Base-by-base conservation (phyloP, 805 yeast genomes). In the Cyberlindnera veronae region DNA sequence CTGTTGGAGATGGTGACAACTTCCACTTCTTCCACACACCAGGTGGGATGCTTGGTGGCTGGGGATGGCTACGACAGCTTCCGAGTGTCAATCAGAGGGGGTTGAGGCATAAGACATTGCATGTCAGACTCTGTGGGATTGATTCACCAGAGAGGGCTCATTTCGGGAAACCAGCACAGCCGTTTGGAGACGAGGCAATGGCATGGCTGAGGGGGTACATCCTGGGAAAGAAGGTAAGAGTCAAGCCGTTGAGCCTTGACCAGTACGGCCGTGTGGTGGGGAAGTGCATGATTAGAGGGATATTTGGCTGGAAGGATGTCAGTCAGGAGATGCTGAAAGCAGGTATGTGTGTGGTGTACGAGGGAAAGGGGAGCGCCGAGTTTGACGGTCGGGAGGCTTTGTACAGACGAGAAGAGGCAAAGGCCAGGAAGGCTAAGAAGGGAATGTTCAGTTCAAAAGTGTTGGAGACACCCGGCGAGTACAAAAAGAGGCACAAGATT, bases 81-180 rank as follows among this genome's bases (percentile, higher is more conserved):
- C 98, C 98, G 0, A 61, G 64, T 10, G 62, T 72, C 6, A 73
- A 74, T 53, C 60, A 41, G 53, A 73, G 64, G 34, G 72, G 61
- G 41, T 56, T 53, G 28, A 76, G 78, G 46, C 76, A 76, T 45
- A 69, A 81, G 48, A 93, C 99, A 0, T 66, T 93, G 27, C 81
- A 83, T 61, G 76, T 93, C 5, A 70, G 99, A 34, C 65, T 93
- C 16, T 84, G 93, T 62, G 99, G 97, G 0, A 82, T 91, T 13
- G 99, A 93, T 69, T 99, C 99, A 0, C 99, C 99, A 1, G 99
- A 93, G 57, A 68, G 95, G 31, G 76, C 95, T 1, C 97, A 93
- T 66, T 93, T 87, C 62, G 99, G 99, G 1, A 84, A 84, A 45
- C 89, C 95, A 0, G 84, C 95, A 0, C 99, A 93, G 58, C 91